Base-by-base conservation (phyloP, 2,329 filamentous ascomycete species). In the Diaporthe amygdali region DNA sequence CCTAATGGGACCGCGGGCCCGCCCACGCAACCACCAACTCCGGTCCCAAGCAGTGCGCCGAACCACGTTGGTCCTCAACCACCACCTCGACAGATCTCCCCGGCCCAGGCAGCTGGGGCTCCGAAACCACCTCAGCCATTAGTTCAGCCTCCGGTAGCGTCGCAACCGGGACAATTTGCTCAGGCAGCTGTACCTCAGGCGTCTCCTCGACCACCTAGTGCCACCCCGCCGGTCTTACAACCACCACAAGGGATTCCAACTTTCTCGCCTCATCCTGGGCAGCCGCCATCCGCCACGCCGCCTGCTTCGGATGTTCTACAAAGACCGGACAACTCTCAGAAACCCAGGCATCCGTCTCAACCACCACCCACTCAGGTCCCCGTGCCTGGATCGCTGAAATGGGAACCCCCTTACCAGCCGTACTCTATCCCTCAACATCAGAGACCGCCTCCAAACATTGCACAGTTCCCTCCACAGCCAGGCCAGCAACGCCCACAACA, bases 331-430 rank as follows among this genome's bases (percentile, higher is more conserved):
- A 75, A 69, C 20, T 63, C 77, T 25, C 74, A 74, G 14, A 81
- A 80, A 69, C 73, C 76, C n/a, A 78, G 77, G 70, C 79, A 77
- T 3, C 76, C 74, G 8, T 64, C 72, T 37, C 73, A 70, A 37
- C 69, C 74, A 14, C 61, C 71, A 14, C 74, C 76, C 32, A 74
- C 77, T 34, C 78, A 78, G 64, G 72, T 76, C 14, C 75, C 75
- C 22, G 77, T 78, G 44, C 75, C 82, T 54, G 77, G 77, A 8
- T 76, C 80, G 17, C 74, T 82, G 34, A 83, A 82, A 74, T 84
- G 82, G 82, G 82, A 84, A 71, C 81, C 82, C 14, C 81, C 78
- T 5, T 84, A 84, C 71, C 81, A 82, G 68, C 81, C 80, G 68
- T 72, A 71, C 22, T 72, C 70, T 15, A 54, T 67, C 37, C 56